Percentiles rank a stretch among this genome's conserved stretches.
Conservation (phyloP, 495 filamentous ascomycete genomes). For the Lophium mytilinum region DNA sequence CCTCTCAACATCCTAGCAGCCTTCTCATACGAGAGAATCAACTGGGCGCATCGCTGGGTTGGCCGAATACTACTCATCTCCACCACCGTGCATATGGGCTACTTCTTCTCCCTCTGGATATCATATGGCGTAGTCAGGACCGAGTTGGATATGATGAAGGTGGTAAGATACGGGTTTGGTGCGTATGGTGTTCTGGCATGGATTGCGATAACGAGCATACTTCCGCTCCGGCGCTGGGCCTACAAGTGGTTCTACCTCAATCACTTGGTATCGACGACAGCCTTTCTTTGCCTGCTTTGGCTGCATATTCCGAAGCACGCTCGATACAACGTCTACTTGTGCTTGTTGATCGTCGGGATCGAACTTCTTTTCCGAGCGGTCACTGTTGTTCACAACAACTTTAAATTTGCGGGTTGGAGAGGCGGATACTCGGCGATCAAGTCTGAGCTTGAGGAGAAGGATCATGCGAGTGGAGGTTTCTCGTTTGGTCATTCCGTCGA, state of each 20-base stretch:
- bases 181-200: constrained; percentile 22
- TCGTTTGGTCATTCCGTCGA: constrained; percentile 1
- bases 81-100: constrained; percentile 26
- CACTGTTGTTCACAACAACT: constrained; percentile 11
- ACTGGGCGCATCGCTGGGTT: constrained; percentile 29
- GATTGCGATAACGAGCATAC: constrained; percentile 23
- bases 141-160: constrained; percentile 23
- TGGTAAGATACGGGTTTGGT: constrained; percentile 27
- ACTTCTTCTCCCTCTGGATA: constrained; percentile 19
- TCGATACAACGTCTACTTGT: constrained; percentile 18
- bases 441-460: background rate
- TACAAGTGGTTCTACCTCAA: constrained; percentile 14
- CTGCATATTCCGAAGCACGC: constrained; percentile 25
- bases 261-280: constrained; percentile 6
- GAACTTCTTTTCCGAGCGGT: constrained; percentile 16
- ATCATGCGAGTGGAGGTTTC: background rate
- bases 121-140: constrained; percentile 14
- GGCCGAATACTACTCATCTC: constrained; percentile 24
- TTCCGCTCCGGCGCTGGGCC: constrained; percentile 12
- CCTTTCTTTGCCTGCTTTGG: constrained; percentile 23
- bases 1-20: constrained; percentile 20
- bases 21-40: constrained; percentile 28
- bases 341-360: constrained; percentile 11
- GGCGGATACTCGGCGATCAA: background rate
- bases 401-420: background rate